Base-by-base conservation (phyloP, 2,329 filamentous ascomycete species). In the Amylocarpus encephaloides region DNA sequence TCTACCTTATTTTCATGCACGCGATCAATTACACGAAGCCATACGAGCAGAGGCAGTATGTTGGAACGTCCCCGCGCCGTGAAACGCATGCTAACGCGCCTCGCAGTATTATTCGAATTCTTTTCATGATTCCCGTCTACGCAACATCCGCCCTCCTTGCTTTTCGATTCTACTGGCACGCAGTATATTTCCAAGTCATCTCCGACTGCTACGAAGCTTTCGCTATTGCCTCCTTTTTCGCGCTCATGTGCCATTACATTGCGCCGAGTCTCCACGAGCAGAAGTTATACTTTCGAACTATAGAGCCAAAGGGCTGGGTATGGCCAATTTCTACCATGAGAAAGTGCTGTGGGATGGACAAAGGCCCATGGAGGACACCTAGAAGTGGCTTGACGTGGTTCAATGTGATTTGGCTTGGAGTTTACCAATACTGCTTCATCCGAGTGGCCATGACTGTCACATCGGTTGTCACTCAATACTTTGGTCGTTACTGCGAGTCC, bases 201-300 rank as follows among this genome's bases (percentile, higher is more conserved):
- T 82, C 86, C 61, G 86, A 93, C 66, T 92, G 87, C 69, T 94
- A 94, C 67, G 89, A 94, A 71, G 88, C 89, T 10, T 92, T 94
- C 62, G 87, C 88, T 50, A 91, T 94, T 57, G 84, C 86, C 29
- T 87, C 86, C 56, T 95, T 94, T 73, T 94, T 94, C 69, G 82
- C 85, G 7, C 73, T 94, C 42, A 71, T 94, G 63, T 93, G 88
- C 66, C 79, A 88, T 63, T 93, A 93, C 67, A 76, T 89, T 54
- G 86, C 85, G 5, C 85, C 86, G 6, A 82, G 84, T 59, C 70
- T 94, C 18, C 88, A 91, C 67, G 76, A 81, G 22, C 89, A 94
- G 67, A 94, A 94, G 66, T 77, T 84, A 39, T 93, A 85, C 67
- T 94, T 95, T 64, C 77, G 88, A 38, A 71, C 76, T 34, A 74